phyloP scores from a whole-genome alignment of 768 basidiomycete species.

The Agaricus sinodeliciosus region DNA sequence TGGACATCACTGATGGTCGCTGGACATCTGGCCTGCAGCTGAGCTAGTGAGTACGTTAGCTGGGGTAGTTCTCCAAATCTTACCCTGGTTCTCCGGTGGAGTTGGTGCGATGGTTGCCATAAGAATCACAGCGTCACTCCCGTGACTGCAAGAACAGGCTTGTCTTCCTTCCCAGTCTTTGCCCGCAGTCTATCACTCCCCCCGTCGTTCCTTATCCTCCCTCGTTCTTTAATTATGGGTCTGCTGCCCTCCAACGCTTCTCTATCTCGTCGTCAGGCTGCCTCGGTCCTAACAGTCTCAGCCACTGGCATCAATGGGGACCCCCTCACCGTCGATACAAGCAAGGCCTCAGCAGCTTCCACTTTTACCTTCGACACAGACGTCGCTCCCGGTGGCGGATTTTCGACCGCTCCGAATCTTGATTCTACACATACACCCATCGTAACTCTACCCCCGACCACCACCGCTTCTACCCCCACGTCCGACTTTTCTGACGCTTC shows the following conservation, averaged over 20 bases:
- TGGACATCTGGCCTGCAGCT: too few relatives aligned
- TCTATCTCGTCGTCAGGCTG: conserved; percentile 4
- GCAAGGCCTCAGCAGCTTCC: background rate
- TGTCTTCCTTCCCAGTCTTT: background rate
- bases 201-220: conserved; percentile 4
- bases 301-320: conserved; percentile 15
- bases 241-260: background rate
- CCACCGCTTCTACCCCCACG: conserved; percentile 1
- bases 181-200: background rate
- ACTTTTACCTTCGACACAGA: background rate
- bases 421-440: background rate
- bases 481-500: conserved; percentile 6
- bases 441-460: conserved; percentile 4
- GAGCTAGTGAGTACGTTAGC: too few relatives aligned
- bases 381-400: background rate
- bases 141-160: background rate
- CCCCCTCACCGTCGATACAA: conserved; percentile 10
- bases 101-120: conserved; percentile 5
- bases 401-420: background rate
- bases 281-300: conserved; percentile 13
- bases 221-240: conserved; percentile 4
- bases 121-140: background rate
- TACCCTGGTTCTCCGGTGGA: background rate
- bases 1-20: too few relatives aligned
- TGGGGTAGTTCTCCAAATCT: too few relatives aligned